phyloP scores from a whole-genome alignment of 1,284 basidiomycete genomes.

The Porogramme epimiltina region DNA sequence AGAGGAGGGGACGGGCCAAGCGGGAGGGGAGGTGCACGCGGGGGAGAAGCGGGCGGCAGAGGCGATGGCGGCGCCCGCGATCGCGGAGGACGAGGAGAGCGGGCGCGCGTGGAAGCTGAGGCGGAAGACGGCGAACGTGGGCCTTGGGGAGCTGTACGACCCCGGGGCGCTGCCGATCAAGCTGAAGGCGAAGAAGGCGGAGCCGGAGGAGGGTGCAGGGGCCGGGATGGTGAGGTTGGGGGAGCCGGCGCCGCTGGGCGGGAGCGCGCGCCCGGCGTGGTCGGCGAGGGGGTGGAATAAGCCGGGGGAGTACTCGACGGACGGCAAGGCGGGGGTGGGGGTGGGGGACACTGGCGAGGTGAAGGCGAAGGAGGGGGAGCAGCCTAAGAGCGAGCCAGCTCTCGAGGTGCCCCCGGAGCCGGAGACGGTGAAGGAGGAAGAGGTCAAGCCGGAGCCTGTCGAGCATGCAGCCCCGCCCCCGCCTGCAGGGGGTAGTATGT shows the following conservation, averaged over 20 bases:
- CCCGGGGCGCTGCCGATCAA: slow-evolving; percentile 66
- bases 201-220: slow-evolving; percentile 25
- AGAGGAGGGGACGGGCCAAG: neutral
- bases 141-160: slow-evolving; percentile 73
- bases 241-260: slow-evolving; percentile 5
- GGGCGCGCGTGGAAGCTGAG: slow-evolving; percentile 64
- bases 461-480: slow-evolving; percentile 16
- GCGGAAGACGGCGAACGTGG: slow-evolving; percentile 55
- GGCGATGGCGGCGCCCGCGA: neutral
- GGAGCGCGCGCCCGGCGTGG: slow-evolving; percentile 35
- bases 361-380: slow-evolving; percentile 8
- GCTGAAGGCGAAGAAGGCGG: slow-evolving; percentile 58
- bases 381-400: neutral
- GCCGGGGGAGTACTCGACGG: slow-evolving; percentile 26
- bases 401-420: neutral
- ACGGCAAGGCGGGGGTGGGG: slow-evolving; percentile 4
- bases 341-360: slow-evolving; percentile 2
- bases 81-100: slow-evolving; percentile 52
- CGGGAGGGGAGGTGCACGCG: neutral
- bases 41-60: slow-evolving; percentile 38
- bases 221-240: neutral
- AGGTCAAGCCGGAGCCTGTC: slow-evolving; percentile 20
- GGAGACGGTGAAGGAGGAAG: slow-evolving; percentile 2
- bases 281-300: slow-evolving; percentile 41
- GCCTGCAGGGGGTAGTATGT: slow-evolving; percentile 35